These are phyloP conservation scores for Lasiosphaeria ovina DNA, from an alignment of 495 filamentous ascomycete genomes.

Conservation along the genomic window DNA sequence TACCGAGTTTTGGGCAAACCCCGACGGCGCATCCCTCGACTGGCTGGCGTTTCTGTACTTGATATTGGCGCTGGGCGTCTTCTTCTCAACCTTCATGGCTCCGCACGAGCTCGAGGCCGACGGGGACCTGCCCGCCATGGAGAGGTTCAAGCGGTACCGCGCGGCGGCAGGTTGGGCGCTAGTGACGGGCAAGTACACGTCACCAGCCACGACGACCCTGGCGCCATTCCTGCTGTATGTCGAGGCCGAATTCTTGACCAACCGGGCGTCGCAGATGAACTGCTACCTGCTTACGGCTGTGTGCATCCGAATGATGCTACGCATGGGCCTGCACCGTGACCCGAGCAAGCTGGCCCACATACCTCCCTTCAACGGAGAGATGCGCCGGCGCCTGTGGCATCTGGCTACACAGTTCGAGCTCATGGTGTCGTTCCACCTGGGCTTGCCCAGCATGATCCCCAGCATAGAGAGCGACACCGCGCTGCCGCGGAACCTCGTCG, in stretches of 20 bases:
- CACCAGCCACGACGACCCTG: constrained; percentile 42
- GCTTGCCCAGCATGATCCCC: constrained; percentile 50
- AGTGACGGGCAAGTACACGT: constrained; percentile 46
- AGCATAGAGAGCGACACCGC: constrained; percentile 48
- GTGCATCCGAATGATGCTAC: constrained; percentile 50
- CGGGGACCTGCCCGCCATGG: constrained; percentile 29
- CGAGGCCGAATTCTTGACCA: constrained; percentile 45
- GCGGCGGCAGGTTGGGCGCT: constrained; percentile 40
- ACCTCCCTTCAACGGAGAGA: constrained; percentile 54
- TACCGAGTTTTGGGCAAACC: constrained; percentile 46
- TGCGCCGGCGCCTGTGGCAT: constrained; percentile 55
- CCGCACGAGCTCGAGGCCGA: constrained; percentile 41
- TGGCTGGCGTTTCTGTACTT: constrained; percentile 49
- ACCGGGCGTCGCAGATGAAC: constrained; percentile 43
- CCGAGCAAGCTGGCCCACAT: constrained; percentile 47
- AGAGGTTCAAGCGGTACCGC: constrained; percentile 39
- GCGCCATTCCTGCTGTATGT: constrained; percentile 51
- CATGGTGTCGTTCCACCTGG: constrained; percentile 51
- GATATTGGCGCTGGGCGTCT: constrained; percentile 39
- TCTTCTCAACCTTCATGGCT: constrained; percentile 37
- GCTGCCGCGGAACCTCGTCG: constrained; percentile 46
- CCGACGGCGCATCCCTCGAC: constrained; percentile 31
- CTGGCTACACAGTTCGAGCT: constrained; percentile 51
- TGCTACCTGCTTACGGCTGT: constrained; percentile 49
- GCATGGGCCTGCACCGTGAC: constrained; percentile 59